Evolutionary conservation across 129 eudicot species (phyloP), one percentile per base, ranked within the genome.

Genomic region (Heracleum sosnowskyi): DNA sequence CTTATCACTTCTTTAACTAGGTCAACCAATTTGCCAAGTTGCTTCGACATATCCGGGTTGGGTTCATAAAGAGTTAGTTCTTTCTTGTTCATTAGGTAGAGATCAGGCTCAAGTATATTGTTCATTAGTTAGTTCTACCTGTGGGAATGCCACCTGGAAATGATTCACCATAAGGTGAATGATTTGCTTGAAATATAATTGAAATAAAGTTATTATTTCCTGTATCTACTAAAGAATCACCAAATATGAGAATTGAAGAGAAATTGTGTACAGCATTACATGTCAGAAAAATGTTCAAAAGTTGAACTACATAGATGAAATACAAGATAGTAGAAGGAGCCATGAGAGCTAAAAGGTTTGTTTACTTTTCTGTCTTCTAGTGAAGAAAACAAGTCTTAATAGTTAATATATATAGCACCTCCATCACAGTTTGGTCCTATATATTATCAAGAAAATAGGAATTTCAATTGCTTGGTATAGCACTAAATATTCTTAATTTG

Each of bases 151-250:
- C 44, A n/a, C 60, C 60, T 0, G 76, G 76, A 11, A 79, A 69
- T 44, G 81, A 79, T 5, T 0, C 11, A 17, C 81, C 81, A 8
- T 79, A 79, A 11, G 81, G 81, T 3, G 7, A 0, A 34, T 79
- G 76, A 73, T 79, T 69, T 1, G 81, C 81, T 46, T 20, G 22
- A 0, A 47, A 1, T 0, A 13, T 0, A 6, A 69, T 35, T 11
- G 5, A 2, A 3, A 79, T 46, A 11, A 29, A 69, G 18, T 79
- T 79, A 34, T 79, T 79, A 42, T 79, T 79, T 26, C 81, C 81
- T 13, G 81, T 79, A n/a, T 79, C 81, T 2, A 79, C 36, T 33
- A 79, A 73, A 4, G 77, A 79, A 79, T 70, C 71, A 15, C 77
- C 82, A 39, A 70, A 79, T 3, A 79, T 31, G 26, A 70, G 82